phyloP scores from a whole-genome alignment of 2,329 filamentous ascomycete genomes.

The Periconia sp. region DNA sequence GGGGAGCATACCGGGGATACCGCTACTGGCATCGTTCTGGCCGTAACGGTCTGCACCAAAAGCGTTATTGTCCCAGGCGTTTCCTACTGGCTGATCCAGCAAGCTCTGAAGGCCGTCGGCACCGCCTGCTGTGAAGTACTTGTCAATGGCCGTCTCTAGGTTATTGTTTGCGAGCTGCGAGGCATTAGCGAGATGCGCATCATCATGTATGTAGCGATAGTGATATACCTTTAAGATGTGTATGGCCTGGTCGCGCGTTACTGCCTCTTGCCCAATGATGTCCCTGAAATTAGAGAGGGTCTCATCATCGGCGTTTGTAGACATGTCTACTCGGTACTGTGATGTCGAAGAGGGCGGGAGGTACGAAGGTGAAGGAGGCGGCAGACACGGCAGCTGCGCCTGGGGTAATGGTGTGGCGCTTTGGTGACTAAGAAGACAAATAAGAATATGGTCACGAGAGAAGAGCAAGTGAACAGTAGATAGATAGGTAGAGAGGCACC shows the following conservation, averaged over 20 bases:
- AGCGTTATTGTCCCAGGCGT: slow-evolving; percentile 35
- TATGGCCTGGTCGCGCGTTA: slow-evolving; percentile 5
- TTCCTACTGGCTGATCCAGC: slow-evolving; percentile 21
- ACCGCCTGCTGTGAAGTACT: slow-evolving; percentile 22
- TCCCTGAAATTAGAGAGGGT: slow-evolving; percentile 12
- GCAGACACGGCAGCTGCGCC: slow-evolving; percentile 6
- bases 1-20: slow-evolving; percentile 30
- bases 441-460: background rate
- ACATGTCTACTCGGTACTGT: slow-evolving; percentile 1
- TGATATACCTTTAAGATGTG: background rate
- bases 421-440: background rate
- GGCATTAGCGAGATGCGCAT: slow-evolving; percentile 1
- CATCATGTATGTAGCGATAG: background rate
- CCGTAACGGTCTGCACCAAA: slow-evolving; percentile 37
- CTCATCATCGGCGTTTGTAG: slow-evolving; percentile 1
- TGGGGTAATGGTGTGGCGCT: slow-evolving; percentile 2
- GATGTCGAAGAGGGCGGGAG: background rate
- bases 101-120: slow-evolving; percentile 7
- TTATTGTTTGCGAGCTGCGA: slow-evolving; percentile 26
- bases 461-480: too few relatives aligned
- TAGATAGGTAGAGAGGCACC: too few relatives aligned
- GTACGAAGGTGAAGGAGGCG: background rate
- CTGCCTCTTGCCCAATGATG: slow-evolving; percentile 14
- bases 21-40: slow-evolving; percentile 17
- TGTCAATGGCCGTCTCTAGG: slow-evolving; percentile 24